Evolutionary conservation across 768 basidiomycete genomes (phyloP), one percentile per base, ranked within the genome.

Genomic region (Suillus cothurnatus): DNA sequence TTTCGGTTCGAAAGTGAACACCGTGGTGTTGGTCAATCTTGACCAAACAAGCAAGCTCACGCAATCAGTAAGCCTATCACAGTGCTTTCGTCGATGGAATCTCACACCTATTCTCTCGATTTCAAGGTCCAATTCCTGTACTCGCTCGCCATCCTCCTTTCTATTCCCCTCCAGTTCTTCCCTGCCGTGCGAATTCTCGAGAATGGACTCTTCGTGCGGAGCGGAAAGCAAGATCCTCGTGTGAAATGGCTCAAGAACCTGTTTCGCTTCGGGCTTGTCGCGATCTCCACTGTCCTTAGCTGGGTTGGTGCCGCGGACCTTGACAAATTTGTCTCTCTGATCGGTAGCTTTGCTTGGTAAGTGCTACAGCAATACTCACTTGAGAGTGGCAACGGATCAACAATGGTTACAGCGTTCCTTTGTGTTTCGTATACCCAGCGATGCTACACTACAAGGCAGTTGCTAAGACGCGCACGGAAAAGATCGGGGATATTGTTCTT

Each of bases 161-260:
- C 95, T 17, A 90, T 92, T 9, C 95, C 97, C 1, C 86, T 99
- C 1, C 96, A 99, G 77, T 89, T 98, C 63, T 98, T 99, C 93
- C 97, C 97, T 0, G 97, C 97, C 3, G 89, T 97, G 56, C 88
- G 97, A 61, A 99, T 99, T 72, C 87, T 98, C 79, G 97, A 99
- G 83, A 97, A 98, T 73, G 96, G 93, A 4, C 71, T 99, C 34
- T 98, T 99, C 75, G 88, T 88, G 53, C 85, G 85, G 58, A 94
- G 92, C 70, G 97, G 97, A 57, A 98, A 98, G 76, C 82, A 76
- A 61, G 84, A 94, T 74, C 68, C 80, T 39, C 83, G 86, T 63
- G 92, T 99, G 74, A 99, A 99, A 76, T 99, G 97, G 97, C 82
- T 88, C 71, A 99, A 99, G 88, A 99, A 99, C 71, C 78, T 86